Evolutionary conservation across 148 eudicot genomes (phyloP).

Genomic region (Euryodendron excelsum): DNA sequence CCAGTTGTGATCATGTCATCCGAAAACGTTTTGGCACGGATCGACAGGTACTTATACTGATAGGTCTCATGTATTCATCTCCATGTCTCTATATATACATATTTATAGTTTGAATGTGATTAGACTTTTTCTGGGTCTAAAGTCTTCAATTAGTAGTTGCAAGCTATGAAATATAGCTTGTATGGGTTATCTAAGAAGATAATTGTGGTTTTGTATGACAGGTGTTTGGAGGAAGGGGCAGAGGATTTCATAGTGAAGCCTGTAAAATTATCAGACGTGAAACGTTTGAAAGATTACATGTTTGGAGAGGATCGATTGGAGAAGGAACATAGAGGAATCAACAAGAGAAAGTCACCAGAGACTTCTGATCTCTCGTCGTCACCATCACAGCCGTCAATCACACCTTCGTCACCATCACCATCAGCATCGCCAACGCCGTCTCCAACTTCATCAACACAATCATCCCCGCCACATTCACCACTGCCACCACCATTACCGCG

Average conservation of each 20-base stretch:
- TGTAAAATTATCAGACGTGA: constrained; percentile 70
- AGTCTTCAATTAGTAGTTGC: too few relatives aligned
- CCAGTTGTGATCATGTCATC: constrained; percentile 78
- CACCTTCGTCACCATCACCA: constrained; percentile 34
- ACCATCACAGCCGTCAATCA: constrained; percentile 31
- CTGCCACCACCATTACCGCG: constrained; percentile 21
- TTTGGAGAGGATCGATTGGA: constrained; percentile 40
- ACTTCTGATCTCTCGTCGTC: constrained; percentile 37
- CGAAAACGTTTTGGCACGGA: constrained; percentile 52
- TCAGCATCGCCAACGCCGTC: constrained; percentile 28
- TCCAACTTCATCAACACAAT: constrained; percentile 20
- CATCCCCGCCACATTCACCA: constrained; percentile 28
- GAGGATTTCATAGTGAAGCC: constrained; percentile 83
- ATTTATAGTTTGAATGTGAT: too few relatives aligned
- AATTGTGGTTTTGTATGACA: background rate
- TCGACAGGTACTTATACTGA: constrained; percentile 42
- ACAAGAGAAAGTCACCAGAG: constrained; percentile 62
- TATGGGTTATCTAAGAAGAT: too few relatives aligned
- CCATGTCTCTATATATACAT: too few relatives aligned
- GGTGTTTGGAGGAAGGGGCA: constrained; percentile 93
- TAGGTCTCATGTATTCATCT: too few relatives aligned
- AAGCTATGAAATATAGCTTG: too few relatives aligned
- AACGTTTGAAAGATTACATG: constrained; percentile 66
- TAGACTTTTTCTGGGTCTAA: too few relatives aligned
- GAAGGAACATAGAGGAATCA: constrained; percentile 26